Conservation (phyloP, 2,329 filamentous ascomycete species). For the Thielaviopsis musarum region DNA sequence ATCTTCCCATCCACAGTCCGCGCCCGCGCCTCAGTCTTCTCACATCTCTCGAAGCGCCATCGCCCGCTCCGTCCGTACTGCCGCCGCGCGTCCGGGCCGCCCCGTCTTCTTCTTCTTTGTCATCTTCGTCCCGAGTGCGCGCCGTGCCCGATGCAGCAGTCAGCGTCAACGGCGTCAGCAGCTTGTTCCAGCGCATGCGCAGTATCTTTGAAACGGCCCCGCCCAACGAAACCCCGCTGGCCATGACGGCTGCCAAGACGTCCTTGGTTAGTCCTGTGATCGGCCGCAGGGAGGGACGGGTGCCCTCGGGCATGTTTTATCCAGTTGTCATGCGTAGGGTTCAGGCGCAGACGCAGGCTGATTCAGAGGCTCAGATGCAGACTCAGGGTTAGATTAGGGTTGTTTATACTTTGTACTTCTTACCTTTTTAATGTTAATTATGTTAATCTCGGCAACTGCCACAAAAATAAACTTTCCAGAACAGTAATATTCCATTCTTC, state of each 20-base stretch:
- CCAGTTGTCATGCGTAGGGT: neutral
- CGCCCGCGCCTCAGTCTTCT: neutral
- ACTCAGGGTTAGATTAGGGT: too few species aligned
- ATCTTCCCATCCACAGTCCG: neutral
- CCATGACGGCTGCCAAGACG: neutral
- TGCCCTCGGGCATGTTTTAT: neutral
- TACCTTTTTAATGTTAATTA: too few species aligned
- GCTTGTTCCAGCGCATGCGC: slow-evolving; percentile 25
- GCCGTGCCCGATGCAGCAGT: slow-evolving; percentile 1
- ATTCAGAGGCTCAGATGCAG: neutral
- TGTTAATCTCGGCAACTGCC: neutral
- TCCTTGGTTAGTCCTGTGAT: neutral
- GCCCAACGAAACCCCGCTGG: neutral
- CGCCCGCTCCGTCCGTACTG: neutral
- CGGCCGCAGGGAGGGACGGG: neutral
- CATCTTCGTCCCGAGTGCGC: too few species aligned
- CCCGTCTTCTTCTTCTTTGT: too few species aligned
- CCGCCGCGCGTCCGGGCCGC: slow-evolving; percentile 1
- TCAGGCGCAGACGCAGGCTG: neutral
- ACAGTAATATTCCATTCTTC: neutral
- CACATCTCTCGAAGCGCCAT: neutral
- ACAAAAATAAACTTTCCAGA: too few species aligned
- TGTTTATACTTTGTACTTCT: too few species aligned
- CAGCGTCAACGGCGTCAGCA: slow-evolving; percentile 10
- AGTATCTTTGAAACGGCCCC: slow-evolving; percentile 22